Conservation (phyloP, 2,329 filamentous ascomycete species). For the Aspergillus quadrilineatus region DNA sequence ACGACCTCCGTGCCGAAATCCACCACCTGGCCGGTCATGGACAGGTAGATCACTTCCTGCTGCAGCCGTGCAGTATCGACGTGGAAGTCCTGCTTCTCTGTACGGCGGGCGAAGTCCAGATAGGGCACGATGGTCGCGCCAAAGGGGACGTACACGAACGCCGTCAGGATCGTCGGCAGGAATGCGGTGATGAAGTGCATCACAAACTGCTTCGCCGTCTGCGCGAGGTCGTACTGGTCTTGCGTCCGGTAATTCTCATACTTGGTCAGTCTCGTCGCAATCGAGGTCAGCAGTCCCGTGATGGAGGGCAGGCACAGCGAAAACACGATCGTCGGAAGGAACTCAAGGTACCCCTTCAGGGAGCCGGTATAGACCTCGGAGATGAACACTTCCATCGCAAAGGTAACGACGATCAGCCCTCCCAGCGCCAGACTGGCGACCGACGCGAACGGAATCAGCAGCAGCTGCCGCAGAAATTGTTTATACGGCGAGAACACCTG, state of each 20-base stretch:
- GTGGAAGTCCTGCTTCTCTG: slow-evolving; percentile 58
- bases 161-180: slow-evolving; percentile 84
- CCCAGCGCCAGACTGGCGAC: slow-evolving; percentile 71
- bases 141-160: slow-evolving; percentile 93
- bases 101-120: slow-evolving; percentile 73
- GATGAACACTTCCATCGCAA: slow-evolving; percentile 93
- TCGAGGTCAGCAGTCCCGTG: slow-evolving; percentile 68
- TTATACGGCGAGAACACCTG: slow-evolving; percentile 74
- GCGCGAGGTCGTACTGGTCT: slow-evolving; percentile 76
- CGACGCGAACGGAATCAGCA: slow-evolving; percentile 82
- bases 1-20: slow-evolving; percentile 82
- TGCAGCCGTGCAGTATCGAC: slow-evolving; percentile 81
- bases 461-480: slow-evolving; percentile 71
- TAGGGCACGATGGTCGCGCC: slow-evolving; percentile 80
- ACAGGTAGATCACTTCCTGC: slow-evolving; percentile 93
- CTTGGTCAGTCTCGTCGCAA: slow-evolving; percentile 75
- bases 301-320: slow-evolving; percentile 77
- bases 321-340: slow-evolving; percentile 85
- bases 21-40: slow-evolving; percentile 88
- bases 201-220: slow-evolving; percentile 91
- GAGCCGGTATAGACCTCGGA: slow-evolving; percentile 90
- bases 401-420: slow-evolving; percentile 78
- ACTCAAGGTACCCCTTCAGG: slow-evolving; percentile 78
- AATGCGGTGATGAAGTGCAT: slow-evolving; percentile 97
- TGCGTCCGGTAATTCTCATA: slow-evolving; percentile 91